A percentile compares a stretch with the other conserved stretches of the same genome.
Conservation (phyloP, 257 asterid genomes). For the Ballota nigra region DNA sequence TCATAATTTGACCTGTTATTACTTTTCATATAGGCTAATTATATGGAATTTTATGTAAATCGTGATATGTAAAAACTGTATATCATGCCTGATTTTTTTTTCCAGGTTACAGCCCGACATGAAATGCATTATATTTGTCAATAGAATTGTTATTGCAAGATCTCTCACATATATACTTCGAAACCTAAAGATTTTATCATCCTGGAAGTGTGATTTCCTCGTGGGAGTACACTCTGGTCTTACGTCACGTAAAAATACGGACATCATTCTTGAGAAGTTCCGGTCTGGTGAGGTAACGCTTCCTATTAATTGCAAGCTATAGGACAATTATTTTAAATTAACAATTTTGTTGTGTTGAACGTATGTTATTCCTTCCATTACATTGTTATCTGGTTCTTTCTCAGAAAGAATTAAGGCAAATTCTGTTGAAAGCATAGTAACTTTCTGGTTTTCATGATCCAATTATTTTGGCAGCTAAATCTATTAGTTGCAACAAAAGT, state of each 20-base stretch:
- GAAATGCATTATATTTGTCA: conserved; percentile 95
- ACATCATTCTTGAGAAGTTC: conserved; percentile 71
- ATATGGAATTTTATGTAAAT: background rate
- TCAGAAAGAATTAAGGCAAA: background rate
- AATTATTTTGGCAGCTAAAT: conserved; percentile 66
- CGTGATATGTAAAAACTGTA: conserved; percentile 1
- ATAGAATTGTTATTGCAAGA: conserved; percentile 91
- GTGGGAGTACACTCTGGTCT: conserved; percentile 86
- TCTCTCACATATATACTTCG: conserved; percentile 65
- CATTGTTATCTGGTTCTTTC: conserved; percentile 15
- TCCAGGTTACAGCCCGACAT: conserved; percentile 79
- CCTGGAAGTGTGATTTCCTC: conserved; percentile 87
- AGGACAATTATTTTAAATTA: background rate
- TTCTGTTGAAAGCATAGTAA: background rate
- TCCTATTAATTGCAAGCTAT: conserved; percentile 10
- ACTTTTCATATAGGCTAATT: background rate
- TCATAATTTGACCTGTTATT: background rate
- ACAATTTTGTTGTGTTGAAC: conserved; percentile 13
- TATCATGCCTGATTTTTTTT: conserved; percentile 24
- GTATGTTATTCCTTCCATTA: conserved; percentile 8
- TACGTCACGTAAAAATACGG: conserved; percentile 65
- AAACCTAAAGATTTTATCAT: conserved; percentile 58
- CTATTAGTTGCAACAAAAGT: conserved; percentile 96
- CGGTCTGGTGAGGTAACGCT: conserved; percentile 87
- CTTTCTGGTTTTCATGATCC: conserved; percentile 16